Evolutionary conservation across 192 early-diverging fungal genomes (phyloP).

Genomic region (Mortierella alpina): DNA sequence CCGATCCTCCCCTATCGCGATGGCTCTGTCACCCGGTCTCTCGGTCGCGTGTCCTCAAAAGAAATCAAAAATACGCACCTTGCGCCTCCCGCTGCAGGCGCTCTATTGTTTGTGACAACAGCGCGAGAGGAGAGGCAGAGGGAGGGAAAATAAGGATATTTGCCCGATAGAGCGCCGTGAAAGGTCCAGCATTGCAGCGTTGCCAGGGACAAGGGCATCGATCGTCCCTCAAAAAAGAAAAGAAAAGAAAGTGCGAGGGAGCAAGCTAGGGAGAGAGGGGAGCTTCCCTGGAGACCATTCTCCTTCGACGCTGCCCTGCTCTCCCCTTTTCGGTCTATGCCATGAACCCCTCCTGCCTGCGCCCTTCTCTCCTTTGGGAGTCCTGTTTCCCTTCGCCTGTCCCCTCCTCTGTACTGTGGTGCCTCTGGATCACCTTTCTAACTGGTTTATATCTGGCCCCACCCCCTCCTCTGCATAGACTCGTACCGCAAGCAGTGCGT

Average conservation of each 20-base stretch:
- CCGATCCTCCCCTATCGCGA: too few species aligned
- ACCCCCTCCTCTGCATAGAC: slow-evolving; percentile 58
- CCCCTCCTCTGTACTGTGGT: background rate
- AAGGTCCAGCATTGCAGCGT: background rate
- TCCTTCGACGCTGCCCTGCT: too few species aligned
- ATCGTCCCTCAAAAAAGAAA: background rate
- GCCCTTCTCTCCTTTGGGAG: background rate
- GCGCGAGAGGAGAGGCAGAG: too few species aligned
- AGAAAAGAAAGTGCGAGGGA: too few species aligned
- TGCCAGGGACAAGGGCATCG: background rate
- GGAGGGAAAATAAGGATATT: too few species aligned
- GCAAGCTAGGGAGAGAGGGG: too few species aligned
- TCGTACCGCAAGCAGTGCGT: slow-evolving; percentile 96
- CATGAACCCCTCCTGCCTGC: background rate
- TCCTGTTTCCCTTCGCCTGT: background rate
- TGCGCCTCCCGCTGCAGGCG: too few species aligned
- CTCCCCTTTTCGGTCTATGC: background rate
- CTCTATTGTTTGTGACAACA: too few species aligned
- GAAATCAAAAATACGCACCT: too few species aligned
- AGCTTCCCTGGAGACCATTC: too few species aligned
- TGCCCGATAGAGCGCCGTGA: background rate
- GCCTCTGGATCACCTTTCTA: background rate
- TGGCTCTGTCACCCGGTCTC: too few species aligned
- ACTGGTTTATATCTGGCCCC: background rate
- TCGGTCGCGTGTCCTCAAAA: too few species aligned